Conservation (phyloP, 208 protist genomes). For the Porcisia deanei region DNA sequence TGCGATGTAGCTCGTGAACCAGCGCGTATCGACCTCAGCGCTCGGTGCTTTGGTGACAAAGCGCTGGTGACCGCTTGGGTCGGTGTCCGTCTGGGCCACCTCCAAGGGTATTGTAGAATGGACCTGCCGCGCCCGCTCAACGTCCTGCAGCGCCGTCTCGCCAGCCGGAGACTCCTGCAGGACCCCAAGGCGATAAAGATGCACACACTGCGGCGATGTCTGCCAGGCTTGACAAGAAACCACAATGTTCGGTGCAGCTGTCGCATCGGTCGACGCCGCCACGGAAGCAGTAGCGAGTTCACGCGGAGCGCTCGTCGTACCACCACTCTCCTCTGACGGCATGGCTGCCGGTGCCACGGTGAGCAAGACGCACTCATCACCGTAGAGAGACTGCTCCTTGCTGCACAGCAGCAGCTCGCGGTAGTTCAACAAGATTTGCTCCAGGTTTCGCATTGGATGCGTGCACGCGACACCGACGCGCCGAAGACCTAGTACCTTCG, state of each 20-base stretch:
- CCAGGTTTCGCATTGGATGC: slow-evolving; percentile 57
- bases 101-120: slow-evolving; percentile 65
- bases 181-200: slow-evolving; percentile 76
- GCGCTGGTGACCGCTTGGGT: slow-evolving; percentile 59
- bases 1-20: slow-evolving; percentile 89
- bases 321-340: slow-evolving; percentile 7
- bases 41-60: slow-evolving; percentile 70
- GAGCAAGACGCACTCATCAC: slow-evolving; percentile 88
- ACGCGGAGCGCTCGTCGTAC: slow-evolving; percentile 16
- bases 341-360: slow-evolving; percentile 60
- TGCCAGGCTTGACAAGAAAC: slow-evolving; percentile 88
- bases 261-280: slow-evolving; percentile 1
- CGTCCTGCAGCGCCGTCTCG: slow-evolving; percentile 23
- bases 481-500: slow-evolving; percentile 64
- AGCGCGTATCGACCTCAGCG: slow-evolving; percentile 77
- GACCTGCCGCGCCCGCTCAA: slow-evolving; percentile 42
- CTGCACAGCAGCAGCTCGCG: slow-evolving; percentile 83
- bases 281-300: background rate
- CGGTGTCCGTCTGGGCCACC: slow-evolving; percentile 73
- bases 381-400: slow-evolving; percentile 81
- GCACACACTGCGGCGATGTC: slow-evolving; percentile 82
- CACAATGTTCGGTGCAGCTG: slow-evolving; percentile 7
- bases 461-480: slow-evolving; percentile 85
- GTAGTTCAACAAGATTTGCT: slow-evolving; percentile 38
- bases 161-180: slow-evolving; percentile 48